Base-by-base conservation (phyloP, 2,329 filamentous ascomycete species). In the Camillea tinctor region DNA sequence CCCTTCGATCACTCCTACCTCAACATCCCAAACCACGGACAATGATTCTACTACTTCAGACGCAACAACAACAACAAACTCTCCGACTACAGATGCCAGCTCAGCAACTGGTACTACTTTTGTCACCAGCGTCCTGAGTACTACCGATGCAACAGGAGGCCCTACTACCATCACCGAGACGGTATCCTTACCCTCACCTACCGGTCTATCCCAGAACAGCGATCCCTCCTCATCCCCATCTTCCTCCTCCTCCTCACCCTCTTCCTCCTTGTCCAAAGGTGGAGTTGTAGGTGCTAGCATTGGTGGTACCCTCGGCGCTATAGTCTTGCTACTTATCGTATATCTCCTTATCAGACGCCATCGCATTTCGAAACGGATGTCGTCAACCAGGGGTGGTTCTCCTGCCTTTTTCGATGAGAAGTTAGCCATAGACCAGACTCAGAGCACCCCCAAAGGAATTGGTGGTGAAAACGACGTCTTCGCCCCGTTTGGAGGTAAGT, bases 401-500 rank as follows among this genome's bases (percentile, higher is more conserved):
- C n/a, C 22, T 0, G 23, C 23, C 17, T 26, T 4, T 13, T 52
- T 30, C 8, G 55, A 62, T 26, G 53, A 64, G 49, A 65, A 64
- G 21, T 55, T 60, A 50, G 54, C 57, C 49, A 54, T 53, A 36
- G 55, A 56, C 22, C 57, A 55, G 11, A 58, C 20, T 13, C 55
- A 50, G 36, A 44, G 36, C 36, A 44, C 7, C 56, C 60, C 55
- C 54, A 52, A 54, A 7, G 55, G 44, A 66, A 60, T 40, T 66
- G 60, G 58, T 58, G 62, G 36, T 23, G 48, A n/a, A 62, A 61
- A 50, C 20, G 77, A 79, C 55, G 73, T 78, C 1, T 80, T 81
- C 66, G 77, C 76, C 1, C 73, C 76, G 11, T 80, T 80, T 70
- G 77, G 79, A 73, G 79, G 80, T 80, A 67, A 68, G 72, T 61